Conservation (phyloP, 2,329 filamentous ascomycete species). For the Pseudopithomyces chartarum region DNA sequence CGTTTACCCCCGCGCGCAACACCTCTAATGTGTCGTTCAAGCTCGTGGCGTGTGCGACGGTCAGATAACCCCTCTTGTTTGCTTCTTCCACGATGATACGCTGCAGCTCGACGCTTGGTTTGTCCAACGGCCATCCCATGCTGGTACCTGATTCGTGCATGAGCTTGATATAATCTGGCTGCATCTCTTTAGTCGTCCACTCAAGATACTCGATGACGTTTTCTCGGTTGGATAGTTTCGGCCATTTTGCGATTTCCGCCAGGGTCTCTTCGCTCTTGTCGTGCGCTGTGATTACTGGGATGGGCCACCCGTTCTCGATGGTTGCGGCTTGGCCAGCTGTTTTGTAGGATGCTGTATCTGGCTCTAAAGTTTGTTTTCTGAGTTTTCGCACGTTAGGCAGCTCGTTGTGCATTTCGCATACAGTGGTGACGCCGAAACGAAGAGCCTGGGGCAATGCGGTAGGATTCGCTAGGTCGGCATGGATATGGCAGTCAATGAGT, state of each 20-base stretch:
- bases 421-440: conserved; percentile 58
- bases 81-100: conserved; percentile 50
- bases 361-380: conserved; percentile 30
- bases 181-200: conserved; percentile 45
- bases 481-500: conserved; percentile 58
- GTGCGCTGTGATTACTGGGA: conserved; percentile 48
- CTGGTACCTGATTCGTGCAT: conserved; percentile 56
- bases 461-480: conserved; percentile 49
- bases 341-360: conserved; percentile 55
- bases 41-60: conserved; percentile 49
- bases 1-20: conserved; percentile 49
- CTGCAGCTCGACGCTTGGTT: conserved; percentile 53
- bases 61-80: conserved; percentile 41
- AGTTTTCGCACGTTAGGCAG: conserved; percentile 33
- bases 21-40: conserved; percentile 49
- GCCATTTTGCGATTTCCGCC: conserved; percentile 53
- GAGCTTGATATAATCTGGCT: conserved; percentile 57
- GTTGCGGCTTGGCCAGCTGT: conserved; percentile 56
- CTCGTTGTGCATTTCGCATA: conserved; percentile 56
- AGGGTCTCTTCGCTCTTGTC: conserved; percentile 43
- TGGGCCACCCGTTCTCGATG: conserved; percentile 59
- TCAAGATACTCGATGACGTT: conserved; percentile 51
- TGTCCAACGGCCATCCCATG: conserved; percentile 43
- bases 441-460: conserved; percentile 51
- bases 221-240: conserved; percentile 48